These are phyloP conservation scores for Glycyrrhiza uralensis DNA, from an alignment of 306 rosid genomes.

Conservation along the genomic window DNA sequence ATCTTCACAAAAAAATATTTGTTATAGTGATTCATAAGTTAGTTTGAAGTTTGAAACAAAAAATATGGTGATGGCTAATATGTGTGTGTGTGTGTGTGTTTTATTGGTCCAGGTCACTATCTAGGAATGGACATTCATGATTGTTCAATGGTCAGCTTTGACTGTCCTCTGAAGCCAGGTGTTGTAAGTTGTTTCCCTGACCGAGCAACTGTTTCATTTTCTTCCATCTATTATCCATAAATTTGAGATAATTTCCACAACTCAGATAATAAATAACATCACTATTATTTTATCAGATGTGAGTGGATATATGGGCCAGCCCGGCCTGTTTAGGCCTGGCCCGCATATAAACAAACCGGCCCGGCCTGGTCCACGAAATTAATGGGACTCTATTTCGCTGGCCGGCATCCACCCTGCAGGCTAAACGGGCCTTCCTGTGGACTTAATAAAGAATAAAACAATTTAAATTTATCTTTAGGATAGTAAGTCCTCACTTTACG, in stretches of 20 bases:
- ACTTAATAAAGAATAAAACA: no score
- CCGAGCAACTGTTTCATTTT: slow-evolving; percentile 13
- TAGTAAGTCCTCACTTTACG: background rate
- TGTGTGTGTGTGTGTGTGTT: no score
- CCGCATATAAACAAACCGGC: no score
- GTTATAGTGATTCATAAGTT: background rate
- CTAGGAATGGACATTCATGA: slow-evolving; percentile 97
- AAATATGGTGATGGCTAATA: slow-evolving; percentile 8
- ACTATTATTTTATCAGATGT: background rate
- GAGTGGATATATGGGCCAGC: no score
- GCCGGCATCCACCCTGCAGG: no score
- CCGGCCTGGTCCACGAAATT: no score
- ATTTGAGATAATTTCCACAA: slow-evolving; percentile 5
- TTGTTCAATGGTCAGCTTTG: slow-evolving; percentile 62
- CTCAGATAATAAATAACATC: background rate
- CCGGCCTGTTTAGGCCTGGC: no score
- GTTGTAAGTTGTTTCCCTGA: slow-evolving; percentile 69
- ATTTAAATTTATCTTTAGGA: background rate
- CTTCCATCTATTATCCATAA: slow-evolving; percentile 7
- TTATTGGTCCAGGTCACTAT: slow-evolving; percentile 70
- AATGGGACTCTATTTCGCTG: no score
- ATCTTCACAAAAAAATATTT: background rate
- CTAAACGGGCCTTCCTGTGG: no score
- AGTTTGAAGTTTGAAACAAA: slow-evolving; percentile 15
- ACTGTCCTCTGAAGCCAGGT: slow-evolving; percentile 78